These are phyloP conservation scores for Fraxinus greggii DNA, from an alignment of 305 asterid species.

Conservation along the genomic window DNA sequence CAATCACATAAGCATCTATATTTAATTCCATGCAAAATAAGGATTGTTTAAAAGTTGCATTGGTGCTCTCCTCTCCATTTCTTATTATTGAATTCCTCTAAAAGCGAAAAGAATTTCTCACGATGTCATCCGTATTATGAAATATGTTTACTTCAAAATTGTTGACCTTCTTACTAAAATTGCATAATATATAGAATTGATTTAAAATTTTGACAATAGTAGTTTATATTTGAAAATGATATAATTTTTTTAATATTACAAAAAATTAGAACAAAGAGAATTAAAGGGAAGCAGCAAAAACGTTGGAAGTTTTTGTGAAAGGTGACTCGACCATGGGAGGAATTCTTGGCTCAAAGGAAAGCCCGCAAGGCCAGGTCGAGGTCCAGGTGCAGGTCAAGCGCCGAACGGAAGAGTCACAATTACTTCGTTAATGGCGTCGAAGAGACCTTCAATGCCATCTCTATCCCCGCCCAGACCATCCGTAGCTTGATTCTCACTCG, in stretches of 20 bases:
- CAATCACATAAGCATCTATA: not conserved
- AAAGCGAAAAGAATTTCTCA: too few relatives aligned
- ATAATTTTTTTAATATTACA: too few relatives aligned
- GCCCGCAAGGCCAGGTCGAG: slow-evolving; percentile 77
- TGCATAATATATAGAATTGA: too few relatives aligned
- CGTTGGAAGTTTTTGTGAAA: slow-evolving; percentile 85
- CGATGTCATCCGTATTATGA: too few relatives aligned
- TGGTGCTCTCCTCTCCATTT: not conserved
- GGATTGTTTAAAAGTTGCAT: not conserved
- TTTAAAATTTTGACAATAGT: too few relatives aligned
- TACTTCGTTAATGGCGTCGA: slow-evolving; percentile 46
- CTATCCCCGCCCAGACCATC: slow-evolving; percentile 68
- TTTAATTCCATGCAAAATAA: not conserved
- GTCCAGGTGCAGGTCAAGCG: slow-evolving; percentile 89
- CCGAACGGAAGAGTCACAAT: slow-evolving; percentile 87
- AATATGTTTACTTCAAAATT: too few relatives aligned
- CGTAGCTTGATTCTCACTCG: slow-evolving; percentile 70
- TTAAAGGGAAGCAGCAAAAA: slow-evolving; percentile 8
- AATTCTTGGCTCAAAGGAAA: slow-evolving; percentile 83
- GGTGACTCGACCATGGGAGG: slow-evolving; percentile 89
- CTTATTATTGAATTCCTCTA: too few relatives aligned
- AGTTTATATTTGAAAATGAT: too few relatives aligned
- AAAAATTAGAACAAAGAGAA: too few relatives aligned
- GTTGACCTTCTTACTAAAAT: too few relatives aligned
- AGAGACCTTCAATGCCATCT: slow-evolving; percentile 71